Evolutionary conservation across 768 basidiomycete species (phyloP), one percentile per base, ranked within the genome.

Genomic region (Xerocomus spinulosus): DNA sequence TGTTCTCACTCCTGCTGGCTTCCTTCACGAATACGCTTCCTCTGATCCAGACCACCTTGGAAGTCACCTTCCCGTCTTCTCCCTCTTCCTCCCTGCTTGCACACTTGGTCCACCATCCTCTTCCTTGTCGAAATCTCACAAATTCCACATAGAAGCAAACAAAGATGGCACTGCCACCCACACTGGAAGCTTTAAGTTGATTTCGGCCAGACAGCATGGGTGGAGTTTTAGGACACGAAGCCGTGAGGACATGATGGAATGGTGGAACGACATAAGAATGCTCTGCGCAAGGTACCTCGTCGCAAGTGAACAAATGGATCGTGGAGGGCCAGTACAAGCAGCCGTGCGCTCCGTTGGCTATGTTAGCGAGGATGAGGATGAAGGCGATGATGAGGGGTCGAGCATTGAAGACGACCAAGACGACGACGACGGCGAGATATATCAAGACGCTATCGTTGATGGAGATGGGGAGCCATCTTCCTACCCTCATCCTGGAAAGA

Each of bases 261-360:
- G 96, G 91, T 99, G 96, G 96, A 98, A 98, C 62, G 96, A 98
- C 63, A 75, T 94, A 33, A 70, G 90, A 51, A 93, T 94, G 91
- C 72, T 95, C 33, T 94, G 92, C 59, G 92, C 93, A 18, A 70
- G 92, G 52, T 97, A 96, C 64, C 77, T 99, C 44, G 91, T 98
- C 33, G 92, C 93, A 28, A 89, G 86, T 54, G 96, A 98, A 71
- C 78, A 82, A 63, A 87, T 98, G 70, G 91, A 96, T 70, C 75
- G 96, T 36, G 83, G 83, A 32, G 96, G 95, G 3, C 92, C 92
- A 0, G 87, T 98, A 23, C 89, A 87, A 28, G 90, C 91, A 13
- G 95, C 93, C 21, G 96, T 99, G 15, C 73, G 93, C 43, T 78
- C 83, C 3, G 93, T 79, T 1, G 95, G 95, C 29, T 98, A 93